phyloP scores from a whole-genome alignment of 768 basidiomycete species.

The Rhodocollybia butyracea region DNA sequence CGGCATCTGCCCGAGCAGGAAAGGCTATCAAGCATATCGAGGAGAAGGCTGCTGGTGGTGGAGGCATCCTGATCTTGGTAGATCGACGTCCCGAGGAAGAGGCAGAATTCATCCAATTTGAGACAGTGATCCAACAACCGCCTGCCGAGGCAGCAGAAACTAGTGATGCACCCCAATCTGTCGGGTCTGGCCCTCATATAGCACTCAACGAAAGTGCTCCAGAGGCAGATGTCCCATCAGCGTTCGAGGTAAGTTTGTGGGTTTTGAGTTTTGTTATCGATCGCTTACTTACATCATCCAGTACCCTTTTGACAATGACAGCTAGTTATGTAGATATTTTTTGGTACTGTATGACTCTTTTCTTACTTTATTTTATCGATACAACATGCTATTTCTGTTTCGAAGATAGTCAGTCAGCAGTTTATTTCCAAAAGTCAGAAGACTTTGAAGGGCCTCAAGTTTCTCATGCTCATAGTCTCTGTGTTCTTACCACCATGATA shows the following conservation, averaged over 20 bases:
- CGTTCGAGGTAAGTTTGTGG: constrained; percentile 72
- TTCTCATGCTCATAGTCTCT: background rate
- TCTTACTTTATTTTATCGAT: background rate
- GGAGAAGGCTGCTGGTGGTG: constrained; percentile 73
- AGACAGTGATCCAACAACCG: constrained; percentile 29
- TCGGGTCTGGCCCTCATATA: constrained; percentile 51
- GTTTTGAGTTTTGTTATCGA: constrained; percentile 1
- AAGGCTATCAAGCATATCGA: constrained; percentile 35
- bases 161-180: constrained; percentile 26
- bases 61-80: constrained; percentile 81
- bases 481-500: background rate
- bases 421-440: no score
- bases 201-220: constrained; percentile 67
- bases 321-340: no score
- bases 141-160: constrained; percentile 27
- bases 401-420: background rate
- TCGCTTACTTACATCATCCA: constrained; percentile 28
- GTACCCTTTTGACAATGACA: constrained; percentile 77
- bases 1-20: constrained; percentile 29
- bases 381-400: background rate
- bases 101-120: constrained; percentile 69
- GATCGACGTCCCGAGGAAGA: constrained; percentile 71
- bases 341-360: background rate
- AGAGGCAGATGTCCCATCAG: constrained; percentile 71
- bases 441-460: background rate